Evolutionary conservation across 139 green algal species (phyloP), one percentile per base, ranked within the genome.

Genomic region (Zygnema cylindricum): DNA sequence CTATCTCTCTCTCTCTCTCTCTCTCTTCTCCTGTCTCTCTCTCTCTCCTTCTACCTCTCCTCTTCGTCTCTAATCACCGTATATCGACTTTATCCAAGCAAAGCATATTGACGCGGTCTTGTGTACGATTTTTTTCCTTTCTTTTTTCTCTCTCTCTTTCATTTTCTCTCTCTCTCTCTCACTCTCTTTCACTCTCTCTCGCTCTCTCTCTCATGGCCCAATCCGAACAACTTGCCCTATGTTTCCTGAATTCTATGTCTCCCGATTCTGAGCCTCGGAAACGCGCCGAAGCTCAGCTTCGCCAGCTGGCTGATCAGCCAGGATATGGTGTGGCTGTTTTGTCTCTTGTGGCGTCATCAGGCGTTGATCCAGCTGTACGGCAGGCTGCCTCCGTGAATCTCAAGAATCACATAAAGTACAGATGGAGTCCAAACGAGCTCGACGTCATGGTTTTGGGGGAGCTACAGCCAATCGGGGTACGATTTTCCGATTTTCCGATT

Each of bases 331-430:
- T 97, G 30, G 86, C 92, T 1, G 92, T 98, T 30, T 69, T 93
- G 42, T n/a, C 43, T 32, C 43, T 93, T 43, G 54, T 93, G 39
- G 36, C 76, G 23, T 32, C 83, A 36, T 22, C 35, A 11, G 73
- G 33, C 0, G 30, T 89, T 25, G 78, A 92, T 2, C 82, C 93
- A 33, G 93, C 96, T 69, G 93, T 98, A 36, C 93, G 96, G 1
- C 95, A 98, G 77, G 95, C 96, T 1, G 97, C 97, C 0, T 95
- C 97, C 16, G 96, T 99, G 32, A 96, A 95, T 89, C 99, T 99
- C 91, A 99, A 99, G 78, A 99, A 99, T 91, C 86, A 93, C 38
- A 92, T 99, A 55, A 98, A 98, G 90, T 95, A 94, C 43, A 89
- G 94, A 69, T 99, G 97, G 97, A 92, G 41, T 0, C 33, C 63